These are phyloP conservation scores for Sarcodon sp. DNA, from an alignment of 768 basidiomycete species.

Conservation along the genomic window DNA sequence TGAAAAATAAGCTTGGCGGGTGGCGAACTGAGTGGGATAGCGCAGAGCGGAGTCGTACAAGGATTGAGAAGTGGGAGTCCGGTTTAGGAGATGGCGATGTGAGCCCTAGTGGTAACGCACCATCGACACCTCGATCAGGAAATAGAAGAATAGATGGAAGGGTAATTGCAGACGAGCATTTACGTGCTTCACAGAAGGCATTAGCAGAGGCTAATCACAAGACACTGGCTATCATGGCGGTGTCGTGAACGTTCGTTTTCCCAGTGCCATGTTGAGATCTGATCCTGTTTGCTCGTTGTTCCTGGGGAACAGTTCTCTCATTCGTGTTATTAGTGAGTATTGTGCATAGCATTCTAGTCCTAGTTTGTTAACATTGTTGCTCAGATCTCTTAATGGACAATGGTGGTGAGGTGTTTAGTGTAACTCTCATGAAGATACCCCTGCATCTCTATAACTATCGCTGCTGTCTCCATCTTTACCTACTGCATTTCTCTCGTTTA, in stretches of 20 bases:
- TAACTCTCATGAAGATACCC: no score
- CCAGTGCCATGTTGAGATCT: neutral
- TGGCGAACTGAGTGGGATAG: constrained; percentile 79
- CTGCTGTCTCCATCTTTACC: constrained; percentile 6
- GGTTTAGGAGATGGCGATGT: constrained; percentile 34
- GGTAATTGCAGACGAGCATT: constrained; percentile 62
- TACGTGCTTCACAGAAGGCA: constrained; percentile 62
- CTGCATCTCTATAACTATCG: neutral
- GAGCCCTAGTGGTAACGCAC: constrained; percentile 17
- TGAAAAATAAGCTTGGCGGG: constrained; percentile 73
- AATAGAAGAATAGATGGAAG: constrained; percentile 52
- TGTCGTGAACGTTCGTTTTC: constrained; percentile 13
- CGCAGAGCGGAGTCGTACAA: constrained; percentile 64
- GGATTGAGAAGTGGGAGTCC: constrained; percentile 75
- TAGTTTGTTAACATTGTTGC: no score
- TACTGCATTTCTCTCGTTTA: constrained; percentile 16
- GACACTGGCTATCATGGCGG: constrained; percentile 75
- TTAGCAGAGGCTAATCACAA: constrained; percentile 61
- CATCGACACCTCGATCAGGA: constrained; percentile 8
- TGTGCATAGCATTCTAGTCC: no score
- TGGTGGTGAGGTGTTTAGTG: no score
- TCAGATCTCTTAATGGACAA: no score
- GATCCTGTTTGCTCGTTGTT: constrained; percentile 1
- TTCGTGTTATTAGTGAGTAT: constrained; percentile 3
- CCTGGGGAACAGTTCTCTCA: constrained; percentile 4